Conservation (phyloP, 345 rosid species). For the Balakata baccata region DNA sequence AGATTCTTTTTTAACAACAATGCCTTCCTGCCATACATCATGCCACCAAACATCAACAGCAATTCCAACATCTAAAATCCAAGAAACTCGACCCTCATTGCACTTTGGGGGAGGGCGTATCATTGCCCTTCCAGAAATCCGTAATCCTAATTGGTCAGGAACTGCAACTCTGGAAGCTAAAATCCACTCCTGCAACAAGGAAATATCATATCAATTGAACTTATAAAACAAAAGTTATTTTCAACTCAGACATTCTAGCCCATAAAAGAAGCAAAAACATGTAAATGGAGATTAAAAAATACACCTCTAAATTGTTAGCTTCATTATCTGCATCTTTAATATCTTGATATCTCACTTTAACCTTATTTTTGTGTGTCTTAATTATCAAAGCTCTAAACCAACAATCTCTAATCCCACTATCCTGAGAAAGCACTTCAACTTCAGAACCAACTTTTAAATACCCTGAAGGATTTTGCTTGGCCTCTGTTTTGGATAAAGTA, state of each 20-base stretch:
- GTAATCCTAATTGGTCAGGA: slow-evolving; percentile 49
- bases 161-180: slow-evolving; percentile 48
- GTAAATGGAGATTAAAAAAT: neutral
- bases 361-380: slow-evolving; percentile 57
- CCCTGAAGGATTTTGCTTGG: slow-evolving; percentile 20
- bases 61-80: slow-evolving; percentile 43
- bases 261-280: neutral
- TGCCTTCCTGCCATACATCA: slow-evolving; percentile 92
- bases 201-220: neutral
- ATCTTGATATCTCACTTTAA: slow-evolving; percentile 77
- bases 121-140: slow-evolving; percentile 47
- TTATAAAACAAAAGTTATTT: neutral
- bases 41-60: slow-evolving; percentile 80
- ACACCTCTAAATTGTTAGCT: slow-evolving; percentile 61
- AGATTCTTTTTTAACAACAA: slow-evolving; percentile 47
- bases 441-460: slow-evolving; percentile 50
- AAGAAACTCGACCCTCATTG: slow-evolving; percentile 18
- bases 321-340: slow-evolving; percentile 64
- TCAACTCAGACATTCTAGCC: neutral
- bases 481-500: slow-evolving; percentile 12
- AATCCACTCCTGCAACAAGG: slow-evolving; percentile 70
- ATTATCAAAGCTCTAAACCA: slow-evolving; percentile 72
- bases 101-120: slow-evolving; percentile 46
- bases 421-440: slow-evolving; percentile 72
- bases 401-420: slow-evolving; percentile 85